phyloP scores from a whole-genome alignment of 257 asterid genomes.

The Ligustrum vulgare region DNA sequence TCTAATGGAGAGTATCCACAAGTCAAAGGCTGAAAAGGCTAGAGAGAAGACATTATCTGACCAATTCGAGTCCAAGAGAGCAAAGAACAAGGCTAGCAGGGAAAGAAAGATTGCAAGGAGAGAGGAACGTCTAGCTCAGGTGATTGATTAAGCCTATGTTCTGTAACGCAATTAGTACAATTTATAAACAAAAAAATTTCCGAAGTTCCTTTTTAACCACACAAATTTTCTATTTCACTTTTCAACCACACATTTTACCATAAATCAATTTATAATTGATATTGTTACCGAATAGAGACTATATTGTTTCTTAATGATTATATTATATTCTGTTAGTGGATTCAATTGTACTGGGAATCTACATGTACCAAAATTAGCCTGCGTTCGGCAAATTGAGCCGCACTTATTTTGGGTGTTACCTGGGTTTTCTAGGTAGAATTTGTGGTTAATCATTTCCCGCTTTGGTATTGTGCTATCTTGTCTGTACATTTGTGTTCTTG shows the following conservation, averaged over 20 bases:
- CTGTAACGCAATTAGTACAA: too few species aligned
- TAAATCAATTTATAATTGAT: too few species aligned
- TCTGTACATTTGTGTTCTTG: too few species aligned
- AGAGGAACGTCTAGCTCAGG: constrained; percentile 90
- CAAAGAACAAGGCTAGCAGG: constrained; percentile 94
- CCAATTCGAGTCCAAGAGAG: constrained; percentile 96
- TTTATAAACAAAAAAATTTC: too few species aligned
- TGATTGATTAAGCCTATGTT: neutral
- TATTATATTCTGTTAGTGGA: constrained; percentile 25
- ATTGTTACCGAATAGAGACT: too few species aligned
- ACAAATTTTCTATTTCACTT: too few species aligned
- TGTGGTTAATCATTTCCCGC: constrained; percentile 29
- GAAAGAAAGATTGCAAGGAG: constrained; percentile 90
- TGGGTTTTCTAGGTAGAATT: too few species aligned
- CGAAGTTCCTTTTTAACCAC: too few species aligned
- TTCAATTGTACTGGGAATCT: constrained; percentile 50
- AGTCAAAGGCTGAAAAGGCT: constrained; percentile 95
- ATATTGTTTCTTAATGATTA: neutral
- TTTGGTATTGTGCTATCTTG: neutral
- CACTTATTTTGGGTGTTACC: too few species aligned
- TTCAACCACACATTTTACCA: too few species aligned
- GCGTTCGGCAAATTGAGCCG: too few species aligned
- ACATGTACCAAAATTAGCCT: constrained; percentile 27
- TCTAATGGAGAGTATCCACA: constrained; percentile 95
- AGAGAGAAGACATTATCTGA: constrained; percentile 89